A percentile compares a stretch with the other conserved stretches of the same genome.
phyloP scores from a whole-genome alignment of 306 rosid genomes.

The Cicer judaicum region DNA sequence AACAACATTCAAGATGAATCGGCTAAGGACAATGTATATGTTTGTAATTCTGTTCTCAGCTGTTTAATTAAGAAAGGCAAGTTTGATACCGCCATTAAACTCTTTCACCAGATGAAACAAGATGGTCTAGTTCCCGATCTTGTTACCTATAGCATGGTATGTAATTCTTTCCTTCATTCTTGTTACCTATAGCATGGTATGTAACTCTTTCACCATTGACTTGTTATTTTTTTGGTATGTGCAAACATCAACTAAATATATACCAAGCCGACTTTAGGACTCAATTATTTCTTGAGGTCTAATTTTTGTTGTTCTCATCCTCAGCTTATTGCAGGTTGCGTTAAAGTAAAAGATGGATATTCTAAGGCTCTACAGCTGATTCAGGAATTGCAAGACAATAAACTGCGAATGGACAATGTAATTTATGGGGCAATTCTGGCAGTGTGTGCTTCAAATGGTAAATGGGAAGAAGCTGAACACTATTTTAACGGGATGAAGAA shows the following conservation, averaged over 20 bases:
- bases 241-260: neutral
- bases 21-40: slow-evolving; percentile 56
- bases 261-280: neutral
- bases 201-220: slow-evolving; percentile 27
- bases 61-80: slow-evolving; percentile 71
- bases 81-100: slow-evolving; percentile 60
- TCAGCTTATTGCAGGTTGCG: slow-evolving; percentile 89
- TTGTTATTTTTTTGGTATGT: slow-evolving; percentile 4
- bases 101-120: slow-evolving; percentile 78
- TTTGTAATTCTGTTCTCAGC: slow-evolving; percentile 83
- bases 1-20: slow-evolving; percentile 64
- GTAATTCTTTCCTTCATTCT: slow-evolving; percentile 24
- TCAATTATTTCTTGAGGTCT: slow-evolving; percentile 11
- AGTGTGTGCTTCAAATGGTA: slow-evolving; percentile 83
- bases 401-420: slow-evolving; percentile 71
- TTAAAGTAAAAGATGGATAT: slow-evolving; percentile 73
- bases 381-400: slow-evolving; percentile 65
- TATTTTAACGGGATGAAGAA: slow-evolving; percentile 79
- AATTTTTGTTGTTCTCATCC: slow-evolving; percentile 43
- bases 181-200: slow-evolving; percentile 90
- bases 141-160: slow-evolving; percentile 90
- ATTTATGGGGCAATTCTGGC: slow-evolving; percentile 85
- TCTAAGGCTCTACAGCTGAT: slow-evolving; percentile 75
- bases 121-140: slow-evolving; percentile 76
- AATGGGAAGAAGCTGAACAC: slow-evolving; percentile 76